phyloP scores from a whole-genome alignment of 2,329 filamentous ascomycete genomes.

The Exophiala sp. region DNA sequence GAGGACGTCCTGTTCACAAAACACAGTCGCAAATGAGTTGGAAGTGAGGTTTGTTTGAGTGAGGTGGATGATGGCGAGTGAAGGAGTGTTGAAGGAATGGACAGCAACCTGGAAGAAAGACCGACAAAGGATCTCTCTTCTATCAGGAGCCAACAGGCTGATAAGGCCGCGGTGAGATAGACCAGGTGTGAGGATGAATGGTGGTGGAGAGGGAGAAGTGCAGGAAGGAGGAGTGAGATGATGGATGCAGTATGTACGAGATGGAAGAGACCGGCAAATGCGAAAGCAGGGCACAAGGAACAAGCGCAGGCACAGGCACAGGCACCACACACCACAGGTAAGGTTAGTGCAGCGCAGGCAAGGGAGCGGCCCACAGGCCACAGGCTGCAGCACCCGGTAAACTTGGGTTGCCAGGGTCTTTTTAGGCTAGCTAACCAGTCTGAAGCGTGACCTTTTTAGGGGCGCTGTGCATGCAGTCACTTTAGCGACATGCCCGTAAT shows the following conservation, averaged over 20 bases:
- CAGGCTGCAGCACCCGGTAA: background rate
- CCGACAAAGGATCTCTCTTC: conserved; percentile 22
- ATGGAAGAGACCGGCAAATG: conserved; percentile 36
- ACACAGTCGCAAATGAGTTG: conserved; percentile 1
- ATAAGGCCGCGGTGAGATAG: conserved; percentile 13
- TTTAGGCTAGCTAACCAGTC: no score
- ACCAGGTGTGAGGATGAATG: background rate
- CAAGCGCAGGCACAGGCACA: background rate
- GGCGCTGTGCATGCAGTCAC: background rate
- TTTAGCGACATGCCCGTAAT: background rate
- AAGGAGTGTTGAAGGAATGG: conserved; percentile 25
- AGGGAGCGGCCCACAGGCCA: background rate
- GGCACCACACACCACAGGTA: background rate
- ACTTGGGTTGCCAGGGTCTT: background rate
- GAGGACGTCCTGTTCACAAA: background rate
- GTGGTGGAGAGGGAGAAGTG: conserved; percentile 31
- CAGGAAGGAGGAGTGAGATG: conserved; percentile 31
- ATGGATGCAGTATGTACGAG: conserved; percentile 3
- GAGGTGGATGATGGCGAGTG: conserved; percentile 8
- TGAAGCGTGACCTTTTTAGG: background rate
- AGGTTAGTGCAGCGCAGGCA: background rate
- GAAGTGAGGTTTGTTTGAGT: conserved; percentile 8
- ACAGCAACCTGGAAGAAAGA: conserved; percentile 30
- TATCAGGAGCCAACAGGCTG: conserved; percentile 25
- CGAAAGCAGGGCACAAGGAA: conserved; percentile 42